These are phyloP conservation scores for Henckelia pumila DNA, from an alignment of 257 asterid genomes.

Conservation along the genomic window DNA sequence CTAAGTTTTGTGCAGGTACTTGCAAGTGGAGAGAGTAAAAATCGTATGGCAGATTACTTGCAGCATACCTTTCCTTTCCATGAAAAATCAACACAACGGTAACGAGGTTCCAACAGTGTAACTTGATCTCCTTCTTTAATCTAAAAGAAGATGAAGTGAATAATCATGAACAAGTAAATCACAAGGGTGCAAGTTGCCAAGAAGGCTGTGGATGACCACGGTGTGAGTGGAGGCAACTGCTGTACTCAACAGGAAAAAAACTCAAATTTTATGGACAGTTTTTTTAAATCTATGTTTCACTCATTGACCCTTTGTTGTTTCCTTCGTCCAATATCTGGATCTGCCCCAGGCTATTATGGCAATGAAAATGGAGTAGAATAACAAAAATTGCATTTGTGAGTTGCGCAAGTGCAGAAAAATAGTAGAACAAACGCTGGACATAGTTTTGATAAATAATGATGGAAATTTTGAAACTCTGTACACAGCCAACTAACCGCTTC, in stretches of 20 bases:
- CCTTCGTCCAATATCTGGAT: too few relatives aligned
- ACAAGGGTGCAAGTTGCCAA: not conserved
- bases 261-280: not conserved
- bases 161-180: conserved; percentile 14
- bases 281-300: too few relatives aligned
- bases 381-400: too few relatives aligned
- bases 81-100: conserved; percentile 53
- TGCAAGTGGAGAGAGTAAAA: not conserved
- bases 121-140: conserved; percentile 86
- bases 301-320: too few relatives aligned
- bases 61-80: conserved; percentile 79
- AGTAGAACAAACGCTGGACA: not conserved
- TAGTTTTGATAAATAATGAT: conserved; percentile 5
- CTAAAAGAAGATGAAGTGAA: conserved; percentile 33
- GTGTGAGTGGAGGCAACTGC: not conserved
- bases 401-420: too few relatives aligned
- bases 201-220: not conserved
- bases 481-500: conserved; percentile 59
- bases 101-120: conserved; percentile 69
- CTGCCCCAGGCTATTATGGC: too few relatives aligned
- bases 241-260: not conserved
- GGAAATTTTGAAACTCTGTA: conserved; percentile 8
- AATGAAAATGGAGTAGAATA: too few relatives aligned
- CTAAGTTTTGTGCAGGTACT: not conserved
- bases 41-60: conserved; percentile 7